A percentile compares a stretch with the other conserved stretches of the same genome.
These are phyloP conservation scores for Nematocida sp. DNA, from an alignment of 371 early-diverging fungal species.

Conservation along the genomic window DNA sequence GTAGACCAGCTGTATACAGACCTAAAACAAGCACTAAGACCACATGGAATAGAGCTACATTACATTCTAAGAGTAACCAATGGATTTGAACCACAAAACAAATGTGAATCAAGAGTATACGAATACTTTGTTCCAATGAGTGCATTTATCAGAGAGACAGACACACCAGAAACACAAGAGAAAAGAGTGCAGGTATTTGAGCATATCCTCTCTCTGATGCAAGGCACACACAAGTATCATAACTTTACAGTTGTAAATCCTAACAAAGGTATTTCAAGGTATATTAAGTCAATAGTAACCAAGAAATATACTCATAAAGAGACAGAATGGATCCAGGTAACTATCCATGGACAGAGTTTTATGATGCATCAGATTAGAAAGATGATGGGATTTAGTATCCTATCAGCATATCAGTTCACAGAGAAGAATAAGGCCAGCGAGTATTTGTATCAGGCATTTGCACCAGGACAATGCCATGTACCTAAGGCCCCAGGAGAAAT, in stretches of 20 bases:
- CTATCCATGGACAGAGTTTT: conserved; percentile 90
- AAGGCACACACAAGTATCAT: conserved; percentile 85
- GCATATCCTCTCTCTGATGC: conserved; percentile 68
- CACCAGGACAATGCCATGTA: conserved; percentile 67
- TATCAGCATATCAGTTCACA: conserved; percentile 15
- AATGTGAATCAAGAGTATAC: conserved; percentile 82
- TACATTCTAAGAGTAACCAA: conserved; percentile 70
- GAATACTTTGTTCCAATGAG: conserved; percentile 80
- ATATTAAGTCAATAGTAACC: conserved; percentile 70
- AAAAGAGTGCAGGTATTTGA: conserved; percentile 55
- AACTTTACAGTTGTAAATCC: conserved; percentile 81
- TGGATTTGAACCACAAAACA: conserved; percentile 79
- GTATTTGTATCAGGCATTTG: neutral
- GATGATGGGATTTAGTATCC: conserved; percentile 69
- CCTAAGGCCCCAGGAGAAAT: conserved; percentile 95
- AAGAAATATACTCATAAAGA: conserved; percentile 67
- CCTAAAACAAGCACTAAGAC: conserved; percentile 68
- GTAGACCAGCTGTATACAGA: conserved; percentile 5
- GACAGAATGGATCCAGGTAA: conserved; percentile 79
- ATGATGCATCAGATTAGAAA: conserved; percentile 97
- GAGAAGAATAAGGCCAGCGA: conserved; percentile 71
- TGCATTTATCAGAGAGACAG: conserved; percentile 4
- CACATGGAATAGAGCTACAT: conserved; percentile 69
- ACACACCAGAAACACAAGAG: conserved; percentile 18
- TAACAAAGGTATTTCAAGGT: conserved; percentile 70